phyloP scores from a whole-genome alignment of 495 filamentous ascomycete species.

The Emericellopsis terricola region DNA sequence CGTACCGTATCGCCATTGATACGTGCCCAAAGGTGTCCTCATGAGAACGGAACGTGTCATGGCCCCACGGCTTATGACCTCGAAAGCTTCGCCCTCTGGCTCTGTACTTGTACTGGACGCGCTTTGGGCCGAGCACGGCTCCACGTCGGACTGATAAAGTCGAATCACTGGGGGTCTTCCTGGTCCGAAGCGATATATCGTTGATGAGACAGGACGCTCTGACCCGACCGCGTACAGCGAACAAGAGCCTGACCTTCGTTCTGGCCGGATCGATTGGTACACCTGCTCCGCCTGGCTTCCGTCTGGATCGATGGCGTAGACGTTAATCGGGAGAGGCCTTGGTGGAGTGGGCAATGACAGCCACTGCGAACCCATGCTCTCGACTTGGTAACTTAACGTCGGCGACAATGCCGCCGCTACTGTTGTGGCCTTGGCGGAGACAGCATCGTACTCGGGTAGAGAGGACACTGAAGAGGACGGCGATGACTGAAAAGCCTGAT shows the following conservation, averaged over 20 bases:
- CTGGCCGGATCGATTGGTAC: slow-evolving; percentile 25
- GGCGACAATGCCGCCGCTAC: slow-evolving; percentile 6
- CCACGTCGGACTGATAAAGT: slow-evolving; percentile 6
- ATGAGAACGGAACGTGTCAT: slow-evolving; percentile 22
- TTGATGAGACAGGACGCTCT: slow-evolving; percentile 15
- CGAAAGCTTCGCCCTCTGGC: slow-evolving; percentile 11
- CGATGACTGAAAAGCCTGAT: too few relatives aligned
- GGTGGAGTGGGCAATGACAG: slow-evolving; percentile 25
- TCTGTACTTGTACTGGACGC: slow-evolving; percentile 4
- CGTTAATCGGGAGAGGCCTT: slow-evolving; percentile 22
- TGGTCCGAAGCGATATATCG: slow-evolving; percentile 33
- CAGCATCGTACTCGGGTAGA: slow-evolving; percentile 3
- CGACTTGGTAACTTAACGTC: slow-evolving; percentile 22
- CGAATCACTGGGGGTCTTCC: slow-evolving; percentile 12
- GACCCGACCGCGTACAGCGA: slow-evolving; percentile 10
- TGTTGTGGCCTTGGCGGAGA: slow-evolving; percentile 5
- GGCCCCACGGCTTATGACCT: slow-evolving; percentile 14
- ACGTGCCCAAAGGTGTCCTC: slow-evolving; percentile 16
- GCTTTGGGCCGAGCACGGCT: slow-evolving; percentile 8
- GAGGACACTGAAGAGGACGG: slow-evolving; percentile 2
- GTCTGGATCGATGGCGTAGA: slow-evolving; percentile 14
- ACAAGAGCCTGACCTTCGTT: slow-evolving; percentile 23
- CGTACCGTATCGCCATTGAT: slow-evolving; percentile 31
- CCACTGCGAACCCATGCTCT: slow-evolving; percentile 22
- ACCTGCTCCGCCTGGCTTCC: slow-evolving; percentile 9